phyloP scores from a whole-genome alignment of 345 rosid genomes.

The Gynandropsis gynandra region DNA sequence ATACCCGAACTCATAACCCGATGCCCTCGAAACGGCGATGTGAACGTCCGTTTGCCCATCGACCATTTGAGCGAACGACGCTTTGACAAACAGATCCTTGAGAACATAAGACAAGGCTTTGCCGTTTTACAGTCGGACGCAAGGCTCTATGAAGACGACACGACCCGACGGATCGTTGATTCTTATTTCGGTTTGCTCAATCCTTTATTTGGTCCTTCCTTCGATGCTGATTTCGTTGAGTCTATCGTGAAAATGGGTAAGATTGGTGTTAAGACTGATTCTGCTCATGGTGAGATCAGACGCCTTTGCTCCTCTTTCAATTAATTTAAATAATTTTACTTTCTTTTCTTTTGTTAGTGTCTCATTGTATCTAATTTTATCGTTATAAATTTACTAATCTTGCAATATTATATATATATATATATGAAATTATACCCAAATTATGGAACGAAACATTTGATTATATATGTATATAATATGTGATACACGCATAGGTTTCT shows the following conservation, averaged over 20 bases:
- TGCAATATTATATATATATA: no score
- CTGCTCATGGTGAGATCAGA: slow-evolving; percentile 51
- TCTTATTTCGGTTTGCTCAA: slow-evolving; percentile 37
- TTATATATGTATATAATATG: no score
- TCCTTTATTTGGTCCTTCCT: slow-evolving; percentile 34
- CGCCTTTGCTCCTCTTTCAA: slow-evolving; percentile 55
- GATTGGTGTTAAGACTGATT: slow-evolving; percentile 60
- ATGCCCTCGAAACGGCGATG: slow-evolving; percentile 56
- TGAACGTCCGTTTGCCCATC: slow-evolving; percentile 44
- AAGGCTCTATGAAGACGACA: slow-evolving; percentile 49
- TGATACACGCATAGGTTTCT: no score
- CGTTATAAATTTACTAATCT: no score
- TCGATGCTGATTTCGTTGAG: slow-evolving; percentile 51
- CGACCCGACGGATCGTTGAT: slow-evolving; percentile 39
- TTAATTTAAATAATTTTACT: slow-evolving; percentile 8
- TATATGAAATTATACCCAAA: no score
- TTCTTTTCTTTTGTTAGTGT: slow-evolving; percentile 1
- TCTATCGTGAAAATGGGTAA: slow-evolving; percentile 65
- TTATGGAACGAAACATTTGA: no score
- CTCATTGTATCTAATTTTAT: not conserved
- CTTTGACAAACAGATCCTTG: slow-evolving; percentile 55
- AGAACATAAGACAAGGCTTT: slow-evolving; percentile 50
- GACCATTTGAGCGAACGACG: slow-evolving; percentile 42
- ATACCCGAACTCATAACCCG: slow-evolving; percentile 33
- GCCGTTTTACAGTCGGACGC: slow-evolving; percentile 77